phyloP scores from a whole-genome alignment of 306 rosid genomes.

The Arachis hypogaea region DNA sequence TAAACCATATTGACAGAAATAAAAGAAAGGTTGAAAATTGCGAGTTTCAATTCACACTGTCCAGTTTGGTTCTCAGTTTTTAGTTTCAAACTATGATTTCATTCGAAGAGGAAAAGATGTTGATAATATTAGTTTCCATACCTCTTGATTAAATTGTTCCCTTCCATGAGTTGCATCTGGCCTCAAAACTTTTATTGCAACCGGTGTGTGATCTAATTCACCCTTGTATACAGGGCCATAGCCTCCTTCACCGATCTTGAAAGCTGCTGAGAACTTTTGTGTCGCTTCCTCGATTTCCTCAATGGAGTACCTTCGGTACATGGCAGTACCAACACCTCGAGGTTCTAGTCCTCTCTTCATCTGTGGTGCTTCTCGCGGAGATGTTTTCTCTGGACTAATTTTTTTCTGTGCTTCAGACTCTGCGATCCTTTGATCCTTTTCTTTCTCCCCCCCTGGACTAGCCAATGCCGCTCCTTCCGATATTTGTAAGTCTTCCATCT shows the following conservation, averaged over 20 bases:
- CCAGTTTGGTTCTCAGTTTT: too few species aligned
- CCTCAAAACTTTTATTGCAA: slow-evolving; percentile 77
- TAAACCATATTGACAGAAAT: neutral
- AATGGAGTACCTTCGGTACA: slow-evolving; percentile 65
- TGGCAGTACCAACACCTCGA: slow-evolving; percentile 27
- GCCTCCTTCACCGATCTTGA: slow-evolving; percentile 94
- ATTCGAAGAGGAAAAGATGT: neutral
- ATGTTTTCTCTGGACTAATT: slow-evolving; percentile 51
- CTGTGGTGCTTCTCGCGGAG: slow-evolving; percentile 41
- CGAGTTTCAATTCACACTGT: neutral
- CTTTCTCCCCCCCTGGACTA: slow-evolving; percentile 65
- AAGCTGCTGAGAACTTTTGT: slow-evolving; percentile 40
- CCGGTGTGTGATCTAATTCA: slow-evolving; percentile 79
- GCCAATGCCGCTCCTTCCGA: slow-evolving; percentile 61
- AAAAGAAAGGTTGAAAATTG: neutral
- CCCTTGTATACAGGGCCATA: slow-evolving; percentile 84
- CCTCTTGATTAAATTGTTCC: slow-evolving; percentile 79
- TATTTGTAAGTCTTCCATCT: slow-evolving; percentile 52
- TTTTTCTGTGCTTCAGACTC: slow-evolving; percentile 62
- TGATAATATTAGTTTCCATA: neutral
- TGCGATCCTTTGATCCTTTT: slow-evolving; percentile 53
- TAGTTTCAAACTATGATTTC: neutral
- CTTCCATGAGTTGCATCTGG: slow-evolving; percentile 83
- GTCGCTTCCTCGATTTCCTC: slow-evolving; percentile 89
- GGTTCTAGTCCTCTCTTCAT: slow-evolving; percentile 24